phyloP scores from a whole-genome alignment of 176 grass and related monocot species.

The sorghum (Sorghum bicolor) region Sorghum_bicolor_NCBIv3 NC_012870.2:5642001-5642500 shows the following conservation, averaged over 20 bases:
- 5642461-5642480: conserved; percentile 11
- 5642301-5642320: not conserved
- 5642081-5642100: not conserved
- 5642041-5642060: not conserved
- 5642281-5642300: not conserved
- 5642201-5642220: not conserved
- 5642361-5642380: not conserved
- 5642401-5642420: conserved; percentile 11
- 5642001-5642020: not conserved
- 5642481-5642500: conserved; percentile 29
- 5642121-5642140: not conserved
- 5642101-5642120: not conserved
- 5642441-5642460: not conserved
- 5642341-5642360: not conserved
- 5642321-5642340: conserved; percentile 21
- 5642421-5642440: conserved; percentile 2
- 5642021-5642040: not conserved
- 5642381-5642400: not conserved
- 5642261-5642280: not conserved
- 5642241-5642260: not conserved
- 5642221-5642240: not conserved
- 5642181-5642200: not conserved
- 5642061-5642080: not conserved
- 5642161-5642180: conserved; percentile 16
- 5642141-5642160: conserved; percentile 1